phyloP scores from a whole-genome alignment of 129 eudicot species.

The Silybum marianum region DNA sequence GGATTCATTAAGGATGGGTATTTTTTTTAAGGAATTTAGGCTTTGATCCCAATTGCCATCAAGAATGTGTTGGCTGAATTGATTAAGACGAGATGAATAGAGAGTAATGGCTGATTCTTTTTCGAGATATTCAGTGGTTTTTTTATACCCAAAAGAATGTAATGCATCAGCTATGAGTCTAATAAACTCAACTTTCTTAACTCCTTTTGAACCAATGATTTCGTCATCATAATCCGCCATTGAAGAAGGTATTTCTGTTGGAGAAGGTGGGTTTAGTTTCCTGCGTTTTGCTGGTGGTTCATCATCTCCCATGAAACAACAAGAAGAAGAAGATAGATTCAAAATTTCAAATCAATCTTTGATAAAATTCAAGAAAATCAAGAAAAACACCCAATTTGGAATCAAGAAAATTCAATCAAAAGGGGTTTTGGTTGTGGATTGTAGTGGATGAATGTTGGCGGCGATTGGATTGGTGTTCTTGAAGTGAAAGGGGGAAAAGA shows the following conservation, averaged over 20 bases:
- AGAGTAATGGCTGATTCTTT: slow-evolving; percentile 68
- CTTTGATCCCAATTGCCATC: slow-evolving; percentile 83
- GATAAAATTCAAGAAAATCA: neutral
- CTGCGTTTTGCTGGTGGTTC: slow-evolving; percentile 78
- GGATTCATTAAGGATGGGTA: slow-evolving; percentile 43
- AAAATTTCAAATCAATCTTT: no score
- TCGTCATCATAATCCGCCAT: slow-evolving; percentile 53
- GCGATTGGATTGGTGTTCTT: slow-evolving; percentile 18
- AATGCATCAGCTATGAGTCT: slow-evolving; percentile 62
- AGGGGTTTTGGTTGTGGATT: neutral
- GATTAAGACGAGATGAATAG: slow-evolving; percentile 41
- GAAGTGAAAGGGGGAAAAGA: slow-evolving; percentile 16
- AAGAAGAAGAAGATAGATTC: neutral
- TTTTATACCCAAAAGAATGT: slow-evolving; percentile 62
- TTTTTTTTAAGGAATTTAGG: slow-evolving; percentile 37
- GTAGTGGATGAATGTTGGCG: slow-evolving; percentile 3
- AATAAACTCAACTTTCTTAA: slow-evolving; percentile 64
- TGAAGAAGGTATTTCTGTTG: slow-evolving; percentile 32
- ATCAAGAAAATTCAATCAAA: neutral
- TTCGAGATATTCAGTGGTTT: slow-evolving; percentile 46
- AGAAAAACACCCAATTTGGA: neutral
- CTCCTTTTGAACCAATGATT: slow-evolving; percentile 59
- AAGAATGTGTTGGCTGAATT: slow-evolving; percentile 54
- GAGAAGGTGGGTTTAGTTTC: slow-evolving; percentile 37
- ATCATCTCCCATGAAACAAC: slow-evolving; percentile 74